Percentiles rank a stretch among this genome's conserved stretches.
phyloP scores from a whole-genome alignment of 495 filamentous ascomycete genomes.

The Entonaema liquescens region DNA sequence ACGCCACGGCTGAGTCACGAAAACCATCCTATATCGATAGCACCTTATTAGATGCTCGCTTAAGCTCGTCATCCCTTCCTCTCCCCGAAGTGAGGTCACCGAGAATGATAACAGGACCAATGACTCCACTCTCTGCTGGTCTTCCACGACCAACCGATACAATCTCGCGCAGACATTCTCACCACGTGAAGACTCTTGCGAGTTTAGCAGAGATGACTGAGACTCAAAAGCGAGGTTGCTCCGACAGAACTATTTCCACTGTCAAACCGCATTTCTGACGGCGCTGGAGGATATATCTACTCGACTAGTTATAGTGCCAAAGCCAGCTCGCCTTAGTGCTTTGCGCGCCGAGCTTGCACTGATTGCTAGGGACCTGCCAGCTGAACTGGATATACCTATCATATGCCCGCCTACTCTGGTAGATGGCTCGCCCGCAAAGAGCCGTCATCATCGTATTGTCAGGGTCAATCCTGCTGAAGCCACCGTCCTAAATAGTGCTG shows the following conservation, averaged over 20 bases:
- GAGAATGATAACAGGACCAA: slow-evolving; percentile 53
- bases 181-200: slow-evolving; percentile 56
- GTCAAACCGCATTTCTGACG: slow-evolving; percentile 74
- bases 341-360: slow-evolving; percentile 77
- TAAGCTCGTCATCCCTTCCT: slow-evolving; percentile 71
- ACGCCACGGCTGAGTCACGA: slow-evolving; percentile 33
- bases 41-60: slow-evolving; percentile 57
- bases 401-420: slow-evolving; percentile 74
- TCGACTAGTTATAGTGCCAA: slow-evolving; percentile 75
- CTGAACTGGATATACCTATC: slow-evolving; percentile 79
- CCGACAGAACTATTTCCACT: slow-evolving; percentile 77
- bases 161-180: slow-evolving; percentile 56
- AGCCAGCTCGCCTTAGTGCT: slow-evolving; percentile 77
- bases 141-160: slow-evolving; percentile 60
- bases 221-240: slow-evolving; percentile 68
- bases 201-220: slow-evolving; percentile 63
- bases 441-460: slow-evolving; percentile 77
- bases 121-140: slow-evolving; percentile 61
- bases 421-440: slow-evolving; percentile 69
- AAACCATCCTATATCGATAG: slow-evolving; percentile 52
- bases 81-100: slow-evolving; percentile 67
- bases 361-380: slow-evolving; percentile 74
- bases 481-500: slow-evolving; percentile 79
- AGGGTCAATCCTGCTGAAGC: slow-evolving; percentile 79
- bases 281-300: slow-evolving; percentile 81